These are phyloP conservation scores for Pouteria glomerata DNA, from an alignment of 148 eudicot genomes.

Conservation along the genomic window DNA sequence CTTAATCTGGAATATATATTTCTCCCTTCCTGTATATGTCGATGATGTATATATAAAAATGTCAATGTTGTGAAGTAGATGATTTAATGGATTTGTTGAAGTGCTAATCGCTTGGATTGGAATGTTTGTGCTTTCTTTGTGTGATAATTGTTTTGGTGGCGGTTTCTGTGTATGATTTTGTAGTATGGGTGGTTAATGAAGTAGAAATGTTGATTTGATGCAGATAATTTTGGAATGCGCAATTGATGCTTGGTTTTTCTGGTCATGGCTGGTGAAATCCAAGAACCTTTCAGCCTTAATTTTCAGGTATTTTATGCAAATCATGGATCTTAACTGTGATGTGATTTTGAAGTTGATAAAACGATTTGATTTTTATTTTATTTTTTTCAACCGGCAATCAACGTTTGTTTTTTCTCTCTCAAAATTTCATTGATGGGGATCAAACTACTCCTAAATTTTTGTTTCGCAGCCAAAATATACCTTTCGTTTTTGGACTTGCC, in stretches of 20 bases:
- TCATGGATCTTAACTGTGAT: neutral
- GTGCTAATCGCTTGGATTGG: neutral
- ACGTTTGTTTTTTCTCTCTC: neutral
- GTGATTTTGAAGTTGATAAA: neutral
- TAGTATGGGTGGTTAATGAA: neutral
- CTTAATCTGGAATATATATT: conserved; percentile 1
- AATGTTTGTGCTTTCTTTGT: neutral
- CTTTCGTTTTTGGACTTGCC: neutral
- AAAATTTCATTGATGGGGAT: neutral
- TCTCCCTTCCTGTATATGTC: neutral
- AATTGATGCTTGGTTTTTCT: conserved; percentile 12
- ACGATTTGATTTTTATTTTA: neutral
- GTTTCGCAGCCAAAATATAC: neutral
- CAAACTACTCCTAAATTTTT: neutral
- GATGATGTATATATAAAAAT: neutral
- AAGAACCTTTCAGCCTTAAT: conserved; percentile 39
- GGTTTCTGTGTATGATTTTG: neutral
- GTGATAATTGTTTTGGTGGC: neutral
- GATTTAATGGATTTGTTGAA: neutral
- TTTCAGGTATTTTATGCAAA: conserved; percentile 34
- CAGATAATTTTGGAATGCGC: conserved; percentile 2
- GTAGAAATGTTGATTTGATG: neutral
- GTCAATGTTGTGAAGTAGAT: no score
- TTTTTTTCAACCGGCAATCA: neutral
- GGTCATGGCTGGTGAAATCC: conserved; percentile 48